These are phyloP conservation scores for Dicorynia guianensis DNA, from an alignment of 306 rosid genomes.

Conservation along the genomic window DNA sequence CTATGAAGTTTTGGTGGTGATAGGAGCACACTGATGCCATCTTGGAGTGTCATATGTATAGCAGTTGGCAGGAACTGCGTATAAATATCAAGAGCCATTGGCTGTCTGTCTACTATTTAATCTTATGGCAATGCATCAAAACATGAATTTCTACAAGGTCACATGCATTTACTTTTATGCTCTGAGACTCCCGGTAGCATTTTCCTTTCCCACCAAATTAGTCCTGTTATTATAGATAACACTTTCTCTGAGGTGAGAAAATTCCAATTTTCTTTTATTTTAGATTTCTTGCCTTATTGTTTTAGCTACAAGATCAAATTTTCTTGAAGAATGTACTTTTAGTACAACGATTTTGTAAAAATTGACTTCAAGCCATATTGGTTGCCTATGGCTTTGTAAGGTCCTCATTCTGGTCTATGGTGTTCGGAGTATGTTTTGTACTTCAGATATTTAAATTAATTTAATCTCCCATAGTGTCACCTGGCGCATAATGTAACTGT, in stretches of 20 bases:
- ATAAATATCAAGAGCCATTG: neutral
- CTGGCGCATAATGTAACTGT: neutral
- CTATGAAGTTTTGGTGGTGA: neutral
- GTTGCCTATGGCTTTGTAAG: neutral
- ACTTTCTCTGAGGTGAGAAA: neutral
- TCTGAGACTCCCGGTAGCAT: neutral
- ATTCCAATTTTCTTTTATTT: neutral
- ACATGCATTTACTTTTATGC: neutral
- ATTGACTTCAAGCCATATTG: neutral
- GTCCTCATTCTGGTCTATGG: neutral
- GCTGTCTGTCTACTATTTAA: neutral
- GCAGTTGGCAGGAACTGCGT: neutral
- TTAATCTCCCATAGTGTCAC: neutral
- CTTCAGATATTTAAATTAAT: constrained; percentile 1
- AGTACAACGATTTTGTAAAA: neutral
- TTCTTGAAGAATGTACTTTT: neutral
- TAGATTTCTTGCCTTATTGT: neutral
- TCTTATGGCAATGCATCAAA: constrained; percentile 7
- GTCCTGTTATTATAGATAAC: constrained; percentile 7
- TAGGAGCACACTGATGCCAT: neutral
- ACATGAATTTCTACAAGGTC: neutral
- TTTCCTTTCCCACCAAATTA: neutral
- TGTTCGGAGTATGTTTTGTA: constrained; percentile 4
- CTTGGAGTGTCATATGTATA: neutral
- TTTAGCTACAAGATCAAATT: neutral